phyloP scores from a whole-genome alignment of 139 green algal genomes.

The Chlorella sp. region DNA sequence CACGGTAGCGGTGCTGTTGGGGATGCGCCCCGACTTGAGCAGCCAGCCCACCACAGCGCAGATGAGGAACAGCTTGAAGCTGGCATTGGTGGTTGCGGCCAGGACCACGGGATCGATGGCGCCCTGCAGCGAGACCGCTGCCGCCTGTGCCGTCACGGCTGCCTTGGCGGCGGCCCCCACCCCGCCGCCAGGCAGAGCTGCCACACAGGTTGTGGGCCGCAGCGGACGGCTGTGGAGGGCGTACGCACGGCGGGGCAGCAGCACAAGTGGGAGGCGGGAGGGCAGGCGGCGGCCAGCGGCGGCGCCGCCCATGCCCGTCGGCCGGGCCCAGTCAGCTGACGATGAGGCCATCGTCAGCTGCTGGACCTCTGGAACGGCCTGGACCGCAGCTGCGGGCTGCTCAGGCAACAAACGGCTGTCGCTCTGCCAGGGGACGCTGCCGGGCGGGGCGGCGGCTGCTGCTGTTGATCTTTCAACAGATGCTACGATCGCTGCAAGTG shows the following conservation, averaged over 20 bases:
- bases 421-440: too few species aligned
- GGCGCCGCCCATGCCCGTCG: too few species aligned
- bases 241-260: too few species aligned
- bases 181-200: background rate
- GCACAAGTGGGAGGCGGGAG: background rate
- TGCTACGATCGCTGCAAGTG: too few species aligned
- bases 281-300: background rate
- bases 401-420: too few species aligned
- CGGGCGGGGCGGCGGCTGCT: too few species aligned
- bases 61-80: conserved; percentile 61
- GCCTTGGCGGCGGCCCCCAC: background rate
- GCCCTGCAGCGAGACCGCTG: background rate
- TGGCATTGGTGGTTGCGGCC: conserved; percentile 37
- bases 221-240: too few species aligned
- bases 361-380: background rate
- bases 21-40: conserved; percentile 45
- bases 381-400: too few species aligned
- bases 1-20: conserved; percentile 56
- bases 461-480: too few species aligned
- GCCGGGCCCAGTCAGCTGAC: background rate
- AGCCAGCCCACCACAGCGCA: conserved; percentile 54
- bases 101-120: conserved; percentile 45
- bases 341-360: background rate
- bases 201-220: background rate
- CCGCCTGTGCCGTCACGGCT: background rate